Conservation (phyloP, 169 alveolate species). For the Eimeria falciformis region DNA sequence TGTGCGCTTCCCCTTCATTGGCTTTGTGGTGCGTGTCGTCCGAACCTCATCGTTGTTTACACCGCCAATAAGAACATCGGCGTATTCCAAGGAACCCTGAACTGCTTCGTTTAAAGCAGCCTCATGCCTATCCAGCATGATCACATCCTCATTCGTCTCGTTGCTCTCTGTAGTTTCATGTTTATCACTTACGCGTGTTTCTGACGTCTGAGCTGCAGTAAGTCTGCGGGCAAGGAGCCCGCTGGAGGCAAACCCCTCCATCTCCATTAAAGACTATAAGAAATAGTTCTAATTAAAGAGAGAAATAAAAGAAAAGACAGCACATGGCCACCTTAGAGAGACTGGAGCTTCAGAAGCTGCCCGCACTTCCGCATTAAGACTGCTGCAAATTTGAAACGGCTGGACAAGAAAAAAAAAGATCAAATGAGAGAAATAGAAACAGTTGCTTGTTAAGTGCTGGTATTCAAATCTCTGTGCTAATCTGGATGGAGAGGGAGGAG, state of each 20-base stretch:
- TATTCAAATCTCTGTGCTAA: not conserved
- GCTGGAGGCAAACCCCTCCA: not conserved
- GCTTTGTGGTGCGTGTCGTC: too few species aligned
- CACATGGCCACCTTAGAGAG: too few species aligned
- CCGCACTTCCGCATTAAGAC: not conserved
- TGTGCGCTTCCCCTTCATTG: too few species aligned
- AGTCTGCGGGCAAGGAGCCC: not conserved
- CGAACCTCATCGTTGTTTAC: too few species aligned
- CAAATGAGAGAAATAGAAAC: slow-evolving; percentile 21
- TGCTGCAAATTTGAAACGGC: not conserved
- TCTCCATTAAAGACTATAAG: not conserved
- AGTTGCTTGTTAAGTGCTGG: slow-evolving; percentile 26
- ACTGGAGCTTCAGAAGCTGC: not conserved
- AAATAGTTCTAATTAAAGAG: not conserved
- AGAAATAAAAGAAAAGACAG: not conserved
- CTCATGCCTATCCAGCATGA: not conserved
- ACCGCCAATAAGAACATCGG: too few species aligned
- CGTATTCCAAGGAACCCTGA: too few species aligned
- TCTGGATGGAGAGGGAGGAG: not conserved
- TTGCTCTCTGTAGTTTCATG: not conserved
- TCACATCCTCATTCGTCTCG: not conserved
- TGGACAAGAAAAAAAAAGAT: not conserved
- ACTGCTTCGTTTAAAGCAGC: too few species aligned
- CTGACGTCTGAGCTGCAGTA: not conserved
- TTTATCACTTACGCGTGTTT: not conserved